Base-by-base conservation (phyloP, 108 stramenopile genomes). In the Skeletonema menzelii region DNA sequence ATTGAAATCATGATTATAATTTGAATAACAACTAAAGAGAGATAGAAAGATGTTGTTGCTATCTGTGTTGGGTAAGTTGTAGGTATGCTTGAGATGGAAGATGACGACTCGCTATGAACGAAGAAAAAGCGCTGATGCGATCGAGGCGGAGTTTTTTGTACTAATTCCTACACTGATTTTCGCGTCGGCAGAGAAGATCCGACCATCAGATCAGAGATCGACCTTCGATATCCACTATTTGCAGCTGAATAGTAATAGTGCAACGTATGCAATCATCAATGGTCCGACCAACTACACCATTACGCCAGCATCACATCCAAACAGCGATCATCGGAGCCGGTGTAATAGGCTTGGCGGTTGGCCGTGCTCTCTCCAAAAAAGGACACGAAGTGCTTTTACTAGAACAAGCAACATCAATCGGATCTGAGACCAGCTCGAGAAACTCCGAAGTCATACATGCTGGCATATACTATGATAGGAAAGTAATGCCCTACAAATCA, bases 401-500 rank as follows among this genome's bases (percentile, higher is more conserved):
- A 8, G 94, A 95, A 55, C 76, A 82, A 69, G 79, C 75, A 15
- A 20, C 61, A 11, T 22, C 79, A 27, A 85, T 92, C 44, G 87
- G 86, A 10, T 56, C 75, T 0, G 83, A 80, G 79, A 91, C 87
- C 11, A 90, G 88, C 12, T 88, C 89, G 24, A 84, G 94, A 14
- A 95, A 95, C 63, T 88, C 87, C 0, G 87, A 95, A 70, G 94
- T 95, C n/a, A 91, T 95, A 44, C 94, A 95, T 69, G 90, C 90
- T 34, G 94, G 94, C 4, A 76, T 95, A 13, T 95, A 95, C 56
- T 95, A 92, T 78, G 70, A 72, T 72, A 37, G 49, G 14, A 19
- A 77, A 27, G 24, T 37, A 6, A 65, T 56, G 65, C 94, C 94
- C 7, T 53, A 77, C 32, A 95, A 95, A 63, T 84, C 89, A n/a